Percentiles rank a stretch among this genome's conserved stretches.
These are phyloP conservation scores for Liquidambar formosana DNA, from an alignment of 164 flowering plant species.

Conservation along the genomic window DNA sequence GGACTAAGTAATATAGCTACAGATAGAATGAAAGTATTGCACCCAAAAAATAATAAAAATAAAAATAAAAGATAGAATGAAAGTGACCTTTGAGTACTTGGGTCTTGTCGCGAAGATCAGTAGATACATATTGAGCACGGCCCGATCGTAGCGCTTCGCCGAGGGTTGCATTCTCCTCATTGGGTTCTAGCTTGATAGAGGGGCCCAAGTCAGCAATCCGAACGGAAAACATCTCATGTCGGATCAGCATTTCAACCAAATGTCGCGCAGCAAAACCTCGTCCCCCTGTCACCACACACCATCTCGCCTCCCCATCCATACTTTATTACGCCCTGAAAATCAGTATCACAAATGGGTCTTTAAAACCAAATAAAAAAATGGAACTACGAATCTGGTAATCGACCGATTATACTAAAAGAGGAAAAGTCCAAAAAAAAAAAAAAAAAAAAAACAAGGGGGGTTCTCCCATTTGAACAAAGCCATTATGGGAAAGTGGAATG, in stretches of 20 bases:
- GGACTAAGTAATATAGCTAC: neutral
- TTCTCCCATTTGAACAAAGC: too few species aligned
- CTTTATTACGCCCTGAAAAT: neutral
- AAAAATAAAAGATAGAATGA: too few species aligned
- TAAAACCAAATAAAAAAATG: too few species aligned
- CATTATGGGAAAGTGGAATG: too few species aligned
- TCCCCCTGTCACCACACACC: slow-evolving; percentile 95
- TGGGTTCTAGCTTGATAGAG: slow-evolving; percentile 55
- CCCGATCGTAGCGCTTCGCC: slow-evolving; percentile 71
- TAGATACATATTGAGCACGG: slow-evolving; percentile 64
- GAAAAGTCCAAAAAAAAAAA: too few species aligned
- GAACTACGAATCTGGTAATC: too few species aligned
- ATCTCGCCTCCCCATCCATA: slow-evolving; percentile 49
- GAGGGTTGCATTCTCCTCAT: slow-evolving; percentile 66
- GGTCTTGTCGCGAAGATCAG: slow-evolving; percentile 76
- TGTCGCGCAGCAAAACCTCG: slow-evolving; percentile 94
- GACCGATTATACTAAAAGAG: too few species aligned
- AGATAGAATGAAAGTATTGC: too few species aligned
- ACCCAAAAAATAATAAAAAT: too few species aligned
- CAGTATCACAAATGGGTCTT: too few species aligned
- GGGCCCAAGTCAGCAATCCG: slow-evolving; percentile 76
- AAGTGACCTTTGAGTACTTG: slow-evolving; percentile 69
- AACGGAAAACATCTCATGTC: slow-evolving; percentile 51
- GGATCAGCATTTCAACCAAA: slow-evolving; percentile 83
- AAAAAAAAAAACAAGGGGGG: too few species aligned